Base-by-base conservation (phyloP, 208 protist genomes). In the Crithidia mellificae region DNA sequence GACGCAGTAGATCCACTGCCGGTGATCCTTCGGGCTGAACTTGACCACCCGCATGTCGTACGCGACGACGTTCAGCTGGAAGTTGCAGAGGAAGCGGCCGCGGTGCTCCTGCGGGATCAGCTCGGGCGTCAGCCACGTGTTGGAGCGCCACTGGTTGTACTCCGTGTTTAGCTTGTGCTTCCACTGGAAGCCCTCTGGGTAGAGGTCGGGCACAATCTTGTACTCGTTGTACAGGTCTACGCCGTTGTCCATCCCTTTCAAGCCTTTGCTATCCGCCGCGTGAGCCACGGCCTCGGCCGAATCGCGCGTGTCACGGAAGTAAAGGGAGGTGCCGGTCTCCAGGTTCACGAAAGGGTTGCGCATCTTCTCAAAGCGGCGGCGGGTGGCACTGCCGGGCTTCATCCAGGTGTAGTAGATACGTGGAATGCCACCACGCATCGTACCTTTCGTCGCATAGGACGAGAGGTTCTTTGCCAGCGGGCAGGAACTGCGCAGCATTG, bases 91-190 rank as follows among this genome's bases (percentile, higher is more conserved):
- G 74, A 97, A 97, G 44, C 92, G 80, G 25, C 92, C 92, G 12
- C 92, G 88, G 80, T 97, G 92, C 78, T 97, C 92, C 63, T 88
- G 77, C 25, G 92, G 92, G 54, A 97, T 97, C 27, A 97, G 83
- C 59, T 97, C 92, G 34, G 90, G 90, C 29, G 92, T 96, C 51
- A 95, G 73, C 92, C 92, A 97, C 44, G 92, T 97, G 81, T 96
- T 97, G 39, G 88, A 95, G 74, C 92, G 88, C 90, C 92, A 97
- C 77, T 97, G 92, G 52, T 97, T 97, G 77, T 97, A 97, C 81
- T 97, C 90, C 0, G 90, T 94, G 66, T 97, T 97, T 19, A 97
- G 76, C 70, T 95, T 95, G 78, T 97, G 92, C 72, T 95, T 95
- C 89, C 90, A 97, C 54, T 95, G 88, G 74, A 97, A 97, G 22